Evolutionary conservation across 306 rosid species (phyloP), one percentile per base, ranked within the genome.

Genomic region (Astragalus membranaceus): DNA sequence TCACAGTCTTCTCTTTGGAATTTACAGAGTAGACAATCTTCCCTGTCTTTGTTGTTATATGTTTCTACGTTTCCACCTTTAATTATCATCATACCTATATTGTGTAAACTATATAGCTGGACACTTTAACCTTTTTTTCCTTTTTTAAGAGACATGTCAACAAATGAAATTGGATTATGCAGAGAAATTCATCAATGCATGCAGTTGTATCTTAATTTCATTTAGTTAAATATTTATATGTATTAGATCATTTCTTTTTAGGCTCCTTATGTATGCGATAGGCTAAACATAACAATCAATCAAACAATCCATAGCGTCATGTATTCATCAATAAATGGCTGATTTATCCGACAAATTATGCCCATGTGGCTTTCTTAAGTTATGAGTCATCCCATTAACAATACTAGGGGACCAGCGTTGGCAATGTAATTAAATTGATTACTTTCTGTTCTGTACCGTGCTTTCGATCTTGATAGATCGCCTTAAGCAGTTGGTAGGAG

Each of bases 21-120:
- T 82, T 79, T 82, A 66, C 66, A 75, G 36, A 55, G 52, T 75
- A 79, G 81, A 82, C 79, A 83, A 67, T 52, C 26, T 60, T 62
- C 80, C 70, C 20, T 72, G 67, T 60, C 50, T 78, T 42, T 39
- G 14, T 70, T 70, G 37, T 64, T 60, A 47, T 12, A 9, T 74
- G 78, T 71, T 75, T 74, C 72, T 69, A 48, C 35, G 29, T 76
- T 77, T 67, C 70, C 29, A 56, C 51, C 61, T 77, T 73, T 75
- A 56, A 41, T 70, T 61, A 33, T 70, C 60, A 70, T 42, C 30
- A 75, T 64, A 39, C 12, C 66, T 5, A 41, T 52, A 9, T 59
- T 36, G 32, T 36, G 32, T 56, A 26, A 66, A 56, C 54, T 23
- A 51, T 10, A 43, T 5, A 73, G 23, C 3, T 58, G 13, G 42